A percentile compares a stretch with the other conserved stretches of the same genome.
These are phyloP conservation scores for Aspergillus niger DNA, from an alignment of 2,329 filamentous ascomycete species.

Conservation along the genomic window DNA sequence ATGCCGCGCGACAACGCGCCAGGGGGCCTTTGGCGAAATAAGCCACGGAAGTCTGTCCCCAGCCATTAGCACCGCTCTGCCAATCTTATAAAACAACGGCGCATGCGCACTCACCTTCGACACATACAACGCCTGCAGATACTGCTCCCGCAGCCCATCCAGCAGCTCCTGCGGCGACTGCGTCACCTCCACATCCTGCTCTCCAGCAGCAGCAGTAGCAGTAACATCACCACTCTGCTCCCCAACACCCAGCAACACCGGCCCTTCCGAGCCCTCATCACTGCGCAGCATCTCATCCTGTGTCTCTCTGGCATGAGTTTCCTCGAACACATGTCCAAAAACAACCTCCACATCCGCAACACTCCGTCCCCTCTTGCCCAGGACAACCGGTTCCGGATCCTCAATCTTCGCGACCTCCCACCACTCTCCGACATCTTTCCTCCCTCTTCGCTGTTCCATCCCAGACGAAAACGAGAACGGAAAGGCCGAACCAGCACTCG, in stretches of 20 bases:
- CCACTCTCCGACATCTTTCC: constrained; percentile 30
- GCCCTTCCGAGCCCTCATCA: background rate
- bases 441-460: background rate
- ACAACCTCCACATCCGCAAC: constrained; percentile 6
- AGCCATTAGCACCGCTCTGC: constrained; percentile 15
- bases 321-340: background rate
- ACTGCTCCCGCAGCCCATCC: constrained; percentile 41
- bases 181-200: constrained; percentile 20
- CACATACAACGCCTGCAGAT: constrained; percentile 47
- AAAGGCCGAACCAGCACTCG: background rate
- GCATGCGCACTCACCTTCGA: constrained; percentile 38
- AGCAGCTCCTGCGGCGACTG: constrained; percentile 40
- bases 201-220: background rate
- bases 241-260: background rate
- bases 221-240: constrained; percentile 2
- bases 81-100: too few relatives aligned
- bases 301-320: background rate
- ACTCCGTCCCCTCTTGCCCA: constrained; percentile 24
- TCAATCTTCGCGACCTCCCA: constrained; percentile 39
- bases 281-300: background rate
- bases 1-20: constrained; percentile 47
- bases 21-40: constrained; percentile 56
- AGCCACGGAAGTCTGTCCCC: constrained; percentile 48
- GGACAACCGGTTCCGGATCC: constrained; percentile 23
- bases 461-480: background rate